phyloP scores from a whole-genome alignment of 345 rosid genomes.

The Acer campestre region DNA sequence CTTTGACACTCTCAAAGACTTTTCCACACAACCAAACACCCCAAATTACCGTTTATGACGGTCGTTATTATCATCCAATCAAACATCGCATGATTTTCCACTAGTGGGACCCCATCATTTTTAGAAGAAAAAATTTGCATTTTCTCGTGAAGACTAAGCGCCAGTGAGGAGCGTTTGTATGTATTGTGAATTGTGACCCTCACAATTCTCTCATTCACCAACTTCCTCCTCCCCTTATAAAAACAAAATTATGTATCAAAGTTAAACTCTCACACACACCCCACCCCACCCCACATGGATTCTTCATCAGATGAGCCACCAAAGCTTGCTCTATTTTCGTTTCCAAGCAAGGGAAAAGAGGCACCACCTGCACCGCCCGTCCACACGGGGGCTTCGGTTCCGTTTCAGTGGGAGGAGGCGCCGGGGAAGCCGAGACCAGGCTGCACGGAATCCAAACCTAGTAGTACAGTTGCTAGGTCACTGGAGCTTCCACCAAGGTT shows the following conservation, averaged over 20 bases:
- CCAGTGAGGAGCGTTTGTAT: constrained; percentile 30
- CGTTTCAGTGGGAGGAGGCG: constrained; percentile 91
- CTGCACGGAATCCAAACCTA: constrained; percentile 20
- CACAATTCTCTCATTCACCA: constrained; percentile 25
- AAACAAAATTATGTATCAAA: neutral
- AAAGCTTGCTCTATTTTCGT: constrained; percentile 56
- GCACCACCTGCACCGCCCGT: constrained; percentile 62
- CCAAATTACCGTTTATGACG: neutral
- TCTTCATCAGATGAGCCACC: constrained; percentile 22
- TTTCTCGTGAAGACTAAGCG: constrained; percentile 53
- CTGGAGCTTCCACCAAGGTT: constrained; percentile 78
- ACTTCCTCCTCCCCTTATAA: constrained; percentile 19
- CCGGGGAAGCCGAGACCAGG: constrained; percentile 79
- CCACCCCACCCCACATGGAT: neutral
- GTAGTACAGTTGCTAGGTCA: constrained; percentile 27
- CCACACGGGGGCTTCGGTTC: constrained; percentile 55
- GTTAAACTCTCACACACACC: too few relatives aligned
- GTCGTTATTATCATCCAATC: constrained; percentile 5
- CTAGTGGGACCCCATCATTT: neutral
- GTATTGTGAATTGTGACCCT: constrained; percentile 12
- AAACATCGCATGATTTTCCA: neutral
- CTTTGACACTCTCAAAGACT: neutral
- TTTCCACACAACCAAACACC: neutral
- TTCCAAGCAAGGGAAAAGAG: constrained; percentile 46
- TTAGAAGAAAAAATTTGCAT: constrained; percentile 1